These are phyloP conservation scores for Pichia inconspicua DNA, from an alignment of 1,139 yeast genomes.

Conservation along the genomic window DNA sequence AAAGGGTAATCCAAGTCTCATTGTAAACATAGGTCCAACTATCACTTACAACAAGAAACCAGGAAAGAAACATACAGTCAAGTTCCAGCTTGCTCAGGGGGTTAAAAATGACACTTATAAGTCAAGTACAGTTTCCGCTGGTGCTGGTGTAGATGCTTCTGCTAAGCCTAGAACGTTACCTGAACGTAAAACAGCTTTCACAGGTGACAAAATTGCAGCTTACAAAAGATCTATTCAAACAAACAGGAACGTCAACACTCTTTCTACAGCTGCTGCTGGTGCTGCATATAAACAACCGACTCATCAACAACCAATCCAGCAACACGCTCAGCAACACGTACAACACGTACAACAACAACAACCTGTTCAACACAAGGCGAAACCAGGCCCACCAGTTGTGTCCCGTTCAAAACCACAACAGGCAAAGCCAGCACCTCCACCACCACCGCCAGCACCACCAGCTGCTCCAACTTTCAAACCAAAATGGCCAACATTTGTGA, in stretches of 20 bases:
- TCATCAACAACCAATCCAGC: not conserved
- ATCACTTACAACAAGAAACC: constrained; percentile 87
- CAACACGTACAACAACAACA: not conserved
- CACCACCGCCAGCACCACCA: constrained; percentile 37
- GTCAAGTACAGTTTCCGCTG: constrained; percentile 79
- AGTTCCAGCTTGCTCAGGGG: constrained; percentile 44
- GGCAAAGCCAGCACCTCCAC: constrained; percentile 7
- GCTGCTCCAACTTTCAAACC: constrained; percentile 64
- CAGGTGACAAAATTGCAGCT: constrained; percentile 22
- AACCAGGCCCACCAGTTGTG: constrained; percentile 15
- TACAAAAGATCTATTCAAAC: constrained; percentile 19
- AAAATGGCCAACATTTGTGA: constrained; percentile 71
- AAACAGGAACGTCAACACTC: constrained; percentile 17
- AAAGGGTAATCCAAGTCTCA: constrained; percentile 49
- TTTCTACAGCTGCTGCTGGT: constrained; percentile 24
- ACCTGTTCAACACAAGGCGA: constrained; percentile 19
- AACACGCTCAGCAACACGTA: constrained; percentile 4
- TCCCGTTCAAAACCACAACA: constrained; percentile 18
- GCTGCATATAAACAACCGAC: constrained; percentile 29
- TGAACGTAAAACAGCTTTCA: constrained; percentile 46
- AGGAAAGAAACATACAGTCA: constrained; percentile 70
- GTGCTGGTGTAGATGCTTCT: constrained; percentile 69
- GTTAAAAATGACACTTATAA: constrained; percentile 69
- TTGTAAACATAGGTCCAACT: constrained; percentile 62
- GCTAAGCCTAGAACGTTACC: constrained; percentile 72